Evolutionary conservation across 2,329 filamentous ascomycete species (phyloP), one percentile per base, ranked within the genome.

Genomic region (Fusarium aywerte): DNA sequence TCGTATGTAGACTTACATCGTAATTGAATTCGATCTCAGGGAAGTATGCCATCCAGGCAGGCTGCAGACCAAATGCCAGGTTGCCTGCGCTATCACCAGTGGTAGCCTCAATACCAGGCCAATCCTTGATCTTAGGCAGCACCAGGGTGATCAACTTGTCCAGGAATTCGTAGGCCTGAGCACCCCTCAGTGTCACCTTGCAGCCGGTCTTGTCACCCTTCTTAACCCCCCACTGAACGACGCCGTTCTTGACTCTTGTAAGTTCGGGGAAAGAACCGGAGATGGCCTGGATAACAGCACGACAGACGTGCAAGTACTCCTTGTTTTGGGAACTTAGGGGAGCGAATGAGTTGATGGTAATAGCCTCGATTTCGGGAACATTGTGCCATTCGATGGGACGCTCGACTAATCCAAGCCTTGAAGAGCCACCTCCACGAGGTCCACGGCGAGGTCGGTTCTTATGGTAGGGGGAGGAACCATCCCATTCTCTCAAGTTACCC

Each of bases 11-110:
- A 86, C 92, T 85, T 81, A 97, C 93, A 80, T 97, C 92, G 76
- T 96, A 97, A 82, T 97, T 97, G 73, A 93, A 88, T 79, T 97
- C 94, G 43, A 99, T 87, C 82, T 99, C 96, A 0, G 96, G 96
- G 81, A 98, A 99, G 68, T 92, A 82, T 49, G 90, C 88, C 73
- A 97, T 88, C 70, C 91, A 88, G 59, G 92, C 89, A 7, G 90
- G 84, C 15, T 85, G 85, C 72, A 99, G 84, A 70, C 96, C 96
- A 78, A 94, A 95, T 11, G 85, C 85, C 70, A 99, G 85, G 78
- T 98, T 97, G 35, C 96, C 96, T 64, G 90, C 90, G 75, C 89
- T 89, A 78, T 99, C 96, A 75, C 96, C 96, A 36, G 92, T 92
- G 40, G 74, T 77, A 60, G 79, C 84, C 69, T 80, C 76, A 56